A percentile compares a stretch with the other conserved stretches of the same genome.
These are phyloP conservation scores for Stylonectria norvegica DNA, from an alignment of 2,329 filamentous ascomycete species.

Conservation along the genomic window DNA sequence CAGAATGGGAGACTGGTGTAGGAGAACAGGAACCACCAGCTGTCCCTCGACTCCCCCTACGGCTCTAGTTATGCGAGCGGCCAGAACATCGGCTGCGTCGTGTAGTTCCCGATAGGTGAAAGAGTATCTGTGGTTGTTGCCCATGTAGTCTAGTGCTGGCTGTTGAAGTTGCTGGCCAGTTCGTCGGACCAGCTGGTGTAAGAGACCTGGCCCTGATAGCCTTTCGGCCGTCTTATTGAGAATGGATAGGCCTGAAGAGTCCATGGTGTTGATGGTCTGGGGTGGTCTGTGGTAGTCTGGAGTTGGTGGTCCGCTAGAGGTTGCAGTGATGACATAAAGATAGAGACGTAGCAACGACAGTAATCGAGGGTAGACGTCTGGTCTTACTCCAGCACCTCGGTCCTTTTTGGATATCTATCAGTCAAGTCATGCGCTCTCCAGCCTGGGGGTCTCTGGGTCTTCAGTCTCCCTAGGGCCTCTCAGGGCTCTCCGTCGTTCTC, in stretches of 20 bases:
- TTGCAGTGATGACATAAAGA: constrained; percentile 10
- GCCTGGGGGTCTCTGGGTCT: too few relatives aligned
- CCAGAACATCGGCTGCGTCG: constrained; percentile 51
- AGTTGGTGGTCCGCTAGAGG: neutral
- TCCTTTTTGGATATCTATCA: constrained; percentile 24
- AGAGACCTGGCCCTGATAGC: constrained; percentile 42
- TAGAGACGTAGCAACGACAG: constrained; percentile 7
- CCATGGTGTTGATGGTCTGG: constrained; percentile 21
- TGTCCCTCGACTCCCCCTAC: constrained; percentile 21
- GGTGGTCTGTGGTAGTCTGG: constrained; percentile 6
- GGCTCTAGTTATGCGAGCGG: constrained; percentile 42
- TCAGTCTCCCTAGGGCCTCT: too few relatives aligned
- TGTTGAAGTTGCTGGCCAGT: constrained; percentile 18
- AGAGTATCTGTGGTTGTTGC: constrained; percentile 25
- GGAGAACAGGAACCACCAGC: constrained; percentile 67
- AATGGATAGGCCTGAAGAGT: constrained; percentile 37
- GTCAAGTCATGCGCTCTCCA: constrained; percentile 24
- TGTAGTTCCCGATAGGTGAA: constrained; percentile 65
- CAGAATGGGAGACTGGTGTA: constrained; percentile 72
- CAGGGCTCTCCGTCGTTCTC: too few relatives aligned
- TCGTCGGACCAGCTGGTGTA: constrained; percentile 62
- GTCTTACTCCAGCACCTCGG: constrained; percentile 18
- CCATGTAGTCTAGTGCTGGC: constrained; percentile 33
- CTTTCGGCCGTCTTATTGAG: constrained; percentile 42
- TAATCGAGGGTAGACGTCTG: too few relatives aligned